A percentile compares a stretch with the other conserved stretches of the same genome.
These are phyloP conservation scores for Lactifluus subvellereus DNA, from an alignment of 768 basidiomycete species.

Conservation along the genomic window DNA sequence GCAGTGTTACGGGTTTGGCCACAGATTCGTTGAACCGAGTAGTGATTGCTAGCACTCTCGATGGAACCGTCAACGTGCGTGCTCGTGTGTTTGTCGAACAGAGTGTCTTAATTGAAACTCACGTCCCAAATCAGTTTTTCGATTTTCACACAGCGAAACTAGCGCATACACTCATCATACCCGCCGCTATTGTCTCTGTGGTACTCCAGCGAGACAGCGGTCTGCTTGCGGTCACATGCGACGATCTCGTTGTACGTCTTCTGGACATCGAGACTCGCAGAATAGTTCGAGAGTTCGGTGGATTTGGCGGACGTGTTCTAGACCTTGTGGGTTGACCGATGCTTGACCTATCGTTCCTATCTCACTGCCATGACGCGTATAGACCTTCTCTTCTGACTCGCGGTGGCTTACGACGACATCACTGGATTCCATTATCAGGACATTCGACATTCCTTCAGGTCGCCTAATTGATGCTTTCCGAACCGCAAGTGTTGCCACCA, in stretches of 20 bases:
- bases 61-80: conserved; percentile 85
- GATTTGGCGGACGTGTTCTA: conserved; percentile 77
- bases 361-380: conserved; percentile 1
- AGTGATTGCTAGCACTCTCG: conserved; percentile 79
- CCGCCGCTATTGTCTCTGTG: conserved; percentile 66
- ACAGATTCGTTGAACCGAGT: conserved; percentile 79
- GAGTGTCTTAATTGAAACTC: neutral
- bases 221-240: conserved; percentile 75
- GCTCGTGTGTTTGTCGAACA: conserved; percentile 3
- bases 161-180: conserved; percentile 57
- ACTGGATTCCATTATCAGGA: conserved; percentile 86
- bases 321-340: conserved; percentile 62
- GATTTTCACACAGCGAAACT: conserved; percentile 86
- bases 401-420: conserved; percentile 89
- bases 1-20: conserved; percentile 74
- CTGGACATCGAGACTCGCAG: conserved; percentile 87
- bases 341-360: neutral
- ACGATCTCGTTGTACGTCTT: conserved; percentile 79
- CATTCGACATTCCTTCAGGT: conserved; percentile 93
- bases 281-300: conserved; percentile 83
- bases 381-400: conserved; percentile 95
- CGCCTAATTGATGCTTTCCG: conserved; percentile 88
- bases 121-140: conserved; percentile 66
- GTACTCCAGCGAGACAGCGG: conserved; percentile 79
- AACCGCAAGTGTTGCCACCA: conserved; percentile 82